Evolutionary conservation across 176 grass and related monocot species (phyloP).

Genomic region (Eleusine indica): DNA sequence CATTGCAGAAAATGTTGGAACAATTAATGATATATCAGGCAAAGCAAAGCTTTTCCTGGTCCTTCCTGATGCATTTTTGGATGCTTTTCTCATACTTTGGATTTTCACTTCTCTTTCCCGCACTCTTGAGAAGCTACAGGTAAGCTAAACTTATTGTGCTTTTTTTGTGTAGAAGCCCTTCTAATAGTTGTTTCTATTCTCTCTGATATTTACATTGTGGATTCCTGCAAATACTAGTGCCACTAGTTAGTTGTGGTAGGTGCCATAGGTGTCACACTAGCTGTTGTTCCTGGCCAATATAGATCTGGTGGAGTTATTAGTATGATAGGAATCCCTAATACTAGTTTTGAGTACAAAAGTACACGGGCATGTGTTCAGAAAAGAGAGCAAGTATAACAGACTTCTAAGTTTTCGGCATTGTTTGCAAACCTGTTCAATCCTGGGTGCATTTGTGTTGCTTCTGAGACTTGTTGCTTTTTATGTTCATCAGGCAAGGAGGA

Average conservation of each 20-base stretch:
- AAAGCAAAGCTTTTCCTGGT: constrained; percentile 94
- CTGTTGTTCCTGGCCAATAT: constrained; percentile 10
- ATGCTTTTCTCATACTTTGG: constrained; percentile 99
- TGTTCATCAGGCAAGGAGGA: constrained; percentile 74
- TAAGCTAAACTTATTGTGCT: constrained; percentile 28
- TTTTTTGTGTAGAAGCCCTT: constrained; percentile 4
- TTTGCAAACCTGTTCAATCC: constrained; percentile 31
- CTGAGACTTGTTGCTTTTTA: constrained; percentile 36
- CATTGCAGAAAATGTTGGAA: constrained; percentile 95
- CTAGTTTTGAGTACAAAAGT: constrained; percentile 7
- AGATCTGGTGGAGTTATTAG: constrained; percentile 17
- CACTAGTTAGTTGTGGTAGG: neutral
- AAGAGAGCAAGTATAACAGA: constrained; percentile 7
- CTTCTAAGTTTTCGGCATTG: neutral
- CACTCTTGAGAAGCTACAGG: constrained; percentile 95
- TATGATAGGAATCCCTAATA: constrained; percentile 1
- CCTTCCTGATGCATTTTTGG: constrained; percentile 94
- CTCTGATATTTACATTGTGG: neutral
- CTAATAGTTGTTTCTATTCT: neutral
- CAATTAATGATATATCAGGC: constrained; percentile 96
- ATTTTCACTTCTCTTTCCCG: constrained; percentile 98
- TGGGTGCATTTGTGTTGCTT: constrained; percentile 25
- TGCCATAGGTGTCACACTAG: neutral
- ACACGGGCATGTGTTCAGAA: neutral
- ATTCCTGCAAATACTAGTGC: constrained; percentile 11